Evolutionary conservation across 2,329 filamentous ascomycete species (phyloP).

Genomic region (Dothideomycetes sp.): DNA sequence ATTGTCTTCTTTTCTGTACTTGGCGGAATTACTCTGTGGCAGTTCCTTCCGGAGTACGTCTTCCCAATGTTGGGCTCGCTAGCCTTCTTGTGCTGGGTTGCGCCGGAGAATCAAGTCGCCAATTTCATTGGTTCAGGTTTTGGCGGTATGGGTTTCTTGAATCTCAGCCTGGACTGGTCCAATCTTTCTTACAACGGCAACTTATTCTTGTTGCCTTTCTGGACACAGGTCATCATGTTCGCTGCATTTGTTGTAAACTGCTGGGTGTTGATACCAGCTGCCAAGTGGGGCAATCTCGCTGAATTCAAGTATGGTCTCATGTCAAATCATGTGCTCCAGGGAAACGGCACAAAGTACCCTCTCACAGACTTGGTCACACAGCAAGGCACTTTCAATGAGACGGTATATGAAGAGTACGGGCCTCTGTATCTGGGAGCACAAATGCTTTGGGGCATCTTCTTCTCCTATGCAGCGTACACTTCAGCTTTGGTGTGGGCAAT

Average conservation of each 20-base stretch:
- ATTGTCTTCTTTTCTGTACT: conserved; percentile 46
- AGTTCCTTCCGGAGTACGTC: conserved; percentile 50
- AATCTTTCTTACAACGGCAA: conserved; percentile 44
- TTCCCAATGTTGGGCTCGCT: conserved; percentile 50
- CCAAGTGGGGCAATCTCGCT: conserved; percentile 46
- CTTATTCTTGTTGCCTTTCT: conserved; percentile 43
- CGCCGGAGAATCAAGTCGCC: conserved; percentile 44
- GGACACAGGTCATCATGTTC: conserved; percentile 47
- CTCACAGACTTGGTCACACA: conserved; percentile 31
- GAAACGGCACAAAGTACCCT: conserved; percentile 38
- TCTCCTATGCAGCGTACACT: conserved; percentile 48
- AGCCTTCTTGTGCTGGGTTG: conserved; percentile 54
- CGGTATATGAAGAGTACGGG: conserved; percentile 36
- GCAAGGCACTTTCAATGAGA: conserved; percentile 38
- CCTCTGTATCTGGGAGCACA: conserved; percentile 48
- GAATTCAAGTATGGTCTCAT: conserved; percentile 44
- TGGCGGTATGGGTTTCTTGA: conserved; percentile 52
- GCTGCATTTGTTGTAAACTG: conserved; percentile 43
- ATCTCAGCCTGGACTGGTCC: conserved; percentile 50
- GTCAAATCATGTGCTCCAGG: conserved; percentile 39
- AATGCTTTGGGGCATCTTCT: conserved; percentile 48
- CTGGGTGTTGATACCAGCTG: conserved; percentile 48
- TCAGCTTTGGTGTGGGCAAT: conserved; percentile 49
- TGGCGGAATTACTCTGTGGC: conserved; percentile 45
- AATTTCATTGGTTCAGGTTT: conserved; percentile 52